These are phyloP conservation scores for Chloroidium sp. DNA, from an alignment of 163 green algal species.

Conservation along the genomic window DNA sequence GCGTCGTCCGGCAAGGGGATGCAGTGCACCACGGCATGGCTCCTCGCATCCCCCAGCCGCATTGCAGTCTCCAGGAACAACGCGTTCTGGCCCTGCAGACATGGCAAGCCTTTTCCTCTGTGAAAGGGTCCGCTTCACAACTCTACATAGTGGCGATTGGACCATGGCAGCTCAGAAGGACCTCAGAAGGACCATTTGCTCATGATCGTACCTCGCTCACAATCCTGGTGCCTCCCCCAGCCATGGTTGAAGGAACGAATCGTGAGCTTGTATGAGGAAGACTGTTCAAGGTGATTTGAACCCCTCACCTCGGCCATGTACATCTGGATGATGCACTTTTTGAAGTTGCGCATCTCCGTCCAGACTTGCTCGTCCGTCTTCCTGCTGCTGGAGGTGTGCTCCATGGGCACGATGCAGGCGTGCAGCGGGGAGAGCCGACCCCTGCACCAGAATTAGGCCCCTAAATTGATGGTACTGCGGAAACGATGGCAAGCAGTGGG, in stretches of 20 bases:
- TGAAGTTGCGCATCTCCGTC: constrained; percentile 97
- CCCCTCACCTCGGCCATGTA: constrained; percentile 39
- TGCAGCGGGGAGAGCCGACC: constrained; percentile 73
- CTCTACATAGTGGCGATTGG: background rate
- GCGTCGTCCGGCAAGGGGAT: constrained; percentile 61
- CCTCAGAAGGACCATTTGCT: background rate
- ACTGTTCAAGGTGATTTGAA: too few species aligned
- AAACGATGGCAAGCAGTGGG: too few species aligned
- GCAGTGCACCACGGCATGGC: constrained; percentile 77
- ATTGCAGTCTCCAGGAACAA: constrained; percentile 91
- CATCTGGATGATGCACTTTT: constrained; percentile 95
- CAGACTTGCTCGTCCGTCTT: constrained; percentile 75
- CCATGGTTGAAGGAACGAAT: too few species aligned
- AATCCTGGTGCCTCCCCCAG: too few species aligned
- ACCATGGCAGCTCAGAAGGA: background rate
- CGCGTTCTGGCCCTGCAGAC: constrained; percentile 43
- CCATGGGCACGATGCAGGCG: constrained; percentile 68
- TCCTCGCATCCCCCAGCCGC: constrained; percentile 33
- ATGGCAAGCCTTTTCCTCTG: background rate
- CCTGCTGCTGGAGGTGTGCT: constrained; percentile 60
- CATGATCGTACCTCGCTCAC: too few species aligned
- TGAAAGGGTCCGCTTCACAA: background rate
- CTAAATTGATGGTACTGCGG: too few species aligned
- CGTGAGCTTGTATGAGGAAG: too few species aligned
- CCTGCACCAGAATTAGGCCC: constrained; percentile 2